phyloP scores from a whole-genome alignment of 2,329 filamentous ascomycete genomes.

The Aspergillus amoenus region DNA sequence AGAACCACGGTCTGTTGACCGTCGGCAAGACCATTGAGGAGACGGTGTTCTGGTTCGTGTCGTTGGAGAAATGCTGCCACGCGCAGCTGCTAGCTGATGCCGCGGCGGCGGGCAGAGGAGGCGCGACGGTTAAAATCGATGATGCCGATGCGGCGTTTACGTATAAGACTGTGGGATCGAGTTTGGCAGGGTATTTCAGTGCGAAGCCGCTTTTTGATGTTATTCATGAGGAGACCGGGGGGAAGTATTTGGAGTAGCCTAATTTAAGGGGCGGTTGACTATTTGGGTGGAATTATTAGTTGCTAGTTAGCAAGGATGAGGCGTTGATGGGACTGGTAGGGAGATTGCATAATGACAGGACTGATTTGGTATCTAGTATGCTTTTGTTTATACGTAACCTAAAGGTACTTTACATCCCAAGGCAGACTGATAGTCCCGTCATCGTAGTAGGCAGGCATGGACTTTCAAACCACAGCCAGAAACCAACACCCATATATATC shows the following conservation, averaged over 20 bases:
- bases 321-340: no score
- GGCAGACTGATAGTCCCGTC: no score
- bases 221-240: conserved; percentile 60
- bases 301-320: no score
- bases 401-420: no score
- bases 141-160: conserved; percentile 69
- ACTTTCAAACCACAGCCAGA: no score
- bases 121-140: conserved; percentile 64
- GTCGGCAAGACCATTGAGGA: conserved; percentile 53
- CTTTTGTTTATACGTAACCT: no score
- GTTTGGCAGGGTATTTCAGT: conserved; percentile 66
- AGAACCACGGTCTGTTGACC: conserved; percentile 56
- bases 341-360: no score
- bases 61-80: conserved; percentile 55
- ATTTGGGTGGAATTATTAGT: no score
- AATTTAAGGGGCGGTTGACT: neutral
- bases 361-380: no score
- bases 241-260: conserved; percentile 49
- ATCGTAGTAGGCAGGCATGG: no score
- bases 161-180: conserved; percentile 63
- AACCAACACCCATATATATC: neutral
- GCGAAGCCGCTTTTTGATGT: conserved; percentile 72
- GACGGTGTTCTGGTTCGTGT: conserved; percentile 55
- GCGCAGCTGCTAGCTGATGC: conserved; percentile 55
- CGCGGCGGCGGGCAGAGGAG: conserved; percentile 57